These are phyloP conservation scores for Artemisia tridentata DNA, from an alignment of 129 eudicot species.

Conservation along the genomic window DNA sequence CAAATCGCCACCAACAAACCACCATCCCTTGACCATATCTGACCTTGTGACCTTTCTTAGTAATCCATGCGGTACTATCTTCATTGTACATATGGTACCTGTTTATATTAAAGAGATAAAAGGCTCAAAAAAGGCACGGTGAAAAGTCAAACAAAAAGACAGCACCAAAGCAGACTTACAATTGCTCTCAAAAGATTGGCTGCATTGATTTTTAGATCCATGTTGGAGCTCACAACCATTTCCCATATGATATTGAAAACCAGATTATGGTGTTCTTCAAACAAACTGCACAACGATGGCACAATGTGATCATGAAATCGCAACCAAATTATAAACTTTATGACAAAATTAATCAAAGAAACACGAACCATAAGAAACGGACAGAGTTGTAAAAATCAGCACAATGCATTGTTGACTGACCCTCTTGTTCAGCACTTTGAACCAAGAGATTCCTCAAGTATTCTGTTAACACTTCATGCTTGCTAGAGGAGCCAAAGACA, in stretches of 20 bases:
- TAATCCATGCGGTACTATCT: too few species aligned
- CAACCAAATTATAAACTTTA: slow-evolving; percentile 9
- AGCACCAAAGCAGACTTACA: slow-evolving; percentile 47
- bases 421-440: slow-evolving; percentile 49
- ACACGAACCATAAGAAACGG: slow-evolving; percentile 85
- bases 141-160: slow-evolving; percentile 9
- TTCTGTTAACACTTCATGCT: slow-evolving; percentile 65
- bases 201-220: slow-evolving; percentile 69
- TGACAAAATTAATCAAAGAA: background rate
- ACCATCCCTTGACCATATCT: too few species aligned
- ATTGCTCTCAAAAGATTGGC: slow-evolving; percentile 78
- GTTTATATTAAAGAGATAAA: slow-evolving; percentile 2
- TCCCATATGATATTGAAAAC: slow-evolving; percentile 90
- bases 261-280: slow-evolving; percentile 78
- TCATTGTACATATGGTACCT: slow-evolving; percentile 97
- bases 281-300: slow-evolving; percentile 53
- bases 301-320: slow-evolving; percentile 19
- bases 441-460: slow-evolving; percentile 69
- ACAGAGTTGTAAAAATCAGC: slow-evolving; percentile 76
- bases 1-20: too few species aligned
- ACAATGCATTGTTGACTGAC: slow-evolving; percentile 44
- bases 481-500: slow-evolving; percentile 70
- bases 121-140: background rate
- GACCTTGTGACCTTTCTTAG: too few species aligned
- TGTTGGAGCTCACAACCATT: slow-evolving; percentile 88